These are phyloP conservation scores for Pyropia yezoensis DNA, from an alignment of 23 red algal genomes.

Conservation along the genomic window DNA sequence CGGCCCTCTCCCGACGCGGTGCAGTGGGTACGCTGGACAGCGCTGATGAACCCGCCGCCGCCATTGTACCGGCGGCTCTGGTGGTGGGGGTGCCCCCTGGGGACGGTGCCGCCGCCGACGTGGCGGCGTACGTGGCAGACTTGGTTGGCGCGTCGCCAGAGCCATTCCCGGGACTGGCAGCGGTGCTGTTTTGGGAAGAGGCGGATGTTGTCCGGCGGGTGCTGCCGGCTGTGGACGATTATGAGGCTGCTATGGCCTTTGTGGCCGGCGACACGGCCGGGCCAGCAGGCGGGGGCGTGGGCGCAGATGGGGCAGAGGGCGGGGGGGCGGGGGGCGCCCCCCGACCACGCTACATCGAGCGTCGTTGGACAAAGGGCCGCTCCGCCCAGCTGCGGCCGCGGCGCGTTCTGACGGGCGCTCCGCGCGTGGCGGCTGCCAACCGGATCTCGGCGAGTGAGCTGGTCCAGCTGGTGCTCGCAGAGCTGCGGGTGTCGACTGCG, in stretches of 20 bases:
- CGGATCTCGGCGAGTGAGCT: too few relatives aligned
- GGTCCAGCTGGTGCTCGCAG: too few relatives aligned
- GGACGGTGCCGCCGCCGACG: not conserved
- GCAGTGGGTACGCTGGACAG: too few relatives aligned
- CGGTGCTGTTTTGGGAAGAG: constrained; percentile 41
- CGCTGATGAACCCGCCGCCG: not conserved
- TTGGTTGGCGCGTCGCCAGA: not conserved
- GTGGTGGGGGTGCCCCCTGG: constrained; percentile 31
- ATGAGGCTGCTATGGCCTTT: constrained; percentile 5
- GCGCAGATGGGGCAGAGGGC: too few relatives aligned
- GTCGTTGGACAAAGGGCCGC: too few relatives aligned
- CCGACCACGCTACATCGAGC: too few relatives aligned
- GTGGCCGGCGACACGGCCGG: not conserved
- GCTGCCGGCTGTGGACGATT: constrained; percentile 9
- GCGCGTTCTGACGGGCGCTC: too few relatives aligned
- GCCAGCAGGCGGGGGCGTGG: too few relatives aligned
- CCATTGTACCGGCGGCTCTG: constrained; percentile 12
- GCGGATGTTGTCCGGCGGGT: constrained; percentile 29
- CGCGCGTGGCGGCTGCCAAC: too few relatives aligned
- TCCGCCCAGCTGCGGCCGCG: too few relatives aligned
- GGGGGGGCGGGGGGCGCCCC: too few relatives aligned
- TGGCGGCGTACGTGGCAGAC: not conserved
- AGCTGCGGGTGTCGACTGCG: too few relatives aligned
- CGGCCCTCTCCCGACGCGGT: not conserved
- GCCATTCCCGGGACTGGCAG: constrained; percentile 14